Evolutionary conservation across 73 alveolate species (phyloP).

Genomic region (Paramecium biaurelia): DNA sequence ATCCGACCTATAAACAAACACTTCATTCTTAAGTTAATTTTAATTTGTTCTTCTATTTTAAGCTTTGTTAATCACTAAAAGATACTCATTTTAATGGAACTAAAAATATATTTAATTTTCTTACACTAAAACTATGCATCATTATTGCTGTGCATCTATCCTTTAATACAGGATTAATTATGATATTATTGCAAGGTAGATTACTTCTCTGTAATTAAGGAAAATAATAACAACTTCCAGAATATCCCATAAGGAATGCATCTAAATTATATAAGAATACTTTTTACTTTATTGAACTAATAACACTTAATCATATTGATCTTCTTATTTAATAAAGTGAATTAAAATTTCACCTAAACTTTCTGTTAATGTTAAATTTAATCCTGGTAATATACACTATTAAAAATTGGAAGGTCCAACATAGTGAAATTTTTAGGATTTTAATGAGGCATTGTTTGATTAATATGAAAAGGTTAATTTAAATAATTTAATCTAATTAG

Average conservation of each 20-base stretch:
- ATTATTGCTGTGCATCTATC: background rate
- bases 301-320: background rate
- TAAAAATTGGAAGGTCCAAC: background rate
- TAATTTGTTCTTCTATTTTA: background rate
- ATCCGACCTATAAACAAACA: background rate
- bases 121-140: conserved; percentile 20
- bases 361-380: background rate
- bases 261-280: background rate
- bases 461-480: background rate
- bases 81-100: background rate
- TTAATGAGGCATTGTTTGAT: background rate
- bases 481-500: background rate
- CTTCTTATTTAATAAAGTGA: background rate
- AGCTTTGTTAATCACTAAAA: conserved; percentile 4
- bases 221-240: conserved; percentile 9
- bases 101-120: background rate
- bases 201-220: background rate
- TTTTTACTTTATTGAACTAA: background rate
- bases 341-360: background rate
- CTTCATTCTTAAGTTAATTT: background rate
- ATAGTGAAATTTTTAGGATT: background rate
- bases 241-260: background rate
- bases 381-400: background rate
- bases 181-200: background rate
- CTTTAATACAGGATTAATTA: background rate